phyloP scores from a whole-genome alignment of 2,329 filamentous ascomycete species.

The Epichloe uncinata region DNA sequence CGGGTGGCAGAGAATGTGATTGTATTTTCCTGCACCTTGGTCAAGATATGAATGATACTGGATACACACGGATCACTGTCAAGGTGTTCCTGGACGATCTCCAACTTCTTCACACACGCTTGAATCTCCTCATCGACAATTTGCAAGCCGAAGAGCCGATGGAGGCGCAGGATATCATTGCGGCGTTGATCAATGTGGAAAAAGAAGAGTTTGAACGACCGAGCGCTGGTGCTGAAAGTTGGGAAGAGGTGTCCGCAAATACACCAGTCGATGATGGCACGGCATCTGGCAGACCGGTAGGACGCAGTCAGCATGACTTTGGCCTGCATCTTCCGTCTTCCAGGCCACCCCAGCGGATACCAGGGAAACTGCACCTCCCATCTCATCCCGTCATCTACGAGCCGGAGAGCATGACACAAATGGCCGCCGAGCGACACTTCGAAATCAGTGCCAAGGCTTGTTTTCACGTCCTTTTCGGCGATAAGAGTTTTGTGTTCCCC shows the following conservation, averaged over 20 bases:
- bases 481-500: conserved; percentile 90
- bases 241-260: conserved; percentile 64
- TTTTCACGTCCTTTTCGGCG: conserved; percentile 92
- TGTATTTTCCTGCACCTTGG: conserved; percentile 73
- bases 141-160: conserved; percentile 58
- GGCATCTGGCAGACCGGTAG: conserved; percentile 22
- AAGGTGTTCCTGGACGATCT: conserved; percentile 90
- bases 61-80: conserved; percentile 64
- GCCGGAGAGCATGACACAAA: conserved; percentile 65
- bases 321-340: conserved; percentile 22
- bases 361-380: conserved; percentile 69
- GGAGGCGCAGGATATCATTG: conserved; percentile 56
- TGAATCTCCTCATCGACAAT: conserved; percentile 78
- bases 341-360: conserved; percentile 22
- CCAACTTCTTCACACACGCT: conserved; percentile 63
- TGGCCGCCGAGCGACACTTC: conserved; percentile 68
- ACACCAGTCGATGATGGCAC: conserved; percentile 46
- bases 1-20: conserved; percentile 82
- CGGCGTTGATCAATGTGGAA: conserved; percentile 63
- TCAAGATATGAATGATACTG: conserved; percentile 48
- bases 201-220: conserved; percentile 39
- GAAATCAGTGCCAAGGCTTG: conserved; percentile 87
- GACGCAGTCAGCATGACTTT: conserved; percentile 20
- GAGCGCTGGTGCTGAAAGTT: conserved; percentile 73
- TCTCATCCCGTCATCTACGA: conserved; percentile 70